Conservation (phyloP, 148 eudicot species). For the Diospyros kaki region DNA sequence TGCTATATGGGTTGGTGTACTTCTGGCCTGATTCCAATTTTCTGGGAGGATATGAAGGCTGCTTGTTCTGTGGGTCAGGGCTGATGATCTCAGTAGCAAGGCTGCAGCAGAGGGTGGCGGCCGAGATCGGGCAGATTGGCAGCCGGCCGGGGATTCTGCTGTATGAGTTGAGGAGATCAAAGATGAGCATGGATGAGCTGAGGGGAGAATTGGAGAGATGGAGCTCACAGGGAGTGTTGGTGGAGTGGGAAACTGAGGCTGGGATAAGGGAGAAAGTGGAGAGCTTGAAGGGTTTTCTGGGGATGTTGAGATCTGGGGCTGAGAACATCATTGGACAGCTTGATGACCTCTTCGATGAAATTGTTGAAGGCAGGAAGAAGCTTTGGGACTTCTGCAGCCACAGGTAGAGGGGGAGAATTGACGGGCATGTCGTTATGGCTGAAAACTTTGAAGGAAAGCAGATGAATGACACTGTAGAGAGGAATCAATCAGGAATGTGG, state of each 20-base stretch:
- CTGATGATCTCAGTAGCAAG: constrained; percentile 54
- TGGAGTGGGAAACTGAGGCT: constrained; percentile 35
- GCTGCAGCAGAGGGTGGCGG: constrained; percentile 44
- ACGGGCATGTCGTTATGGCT: too few species aligned
- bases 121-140: constrained; percentile 30
- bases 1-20: constrained; percentile 49
- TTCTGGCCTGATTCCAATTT: constrained; percentile 40
- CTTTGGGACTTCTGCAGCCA: constrained; percentile 64
- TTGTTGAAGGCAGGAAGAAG: constrained; percentile 73
- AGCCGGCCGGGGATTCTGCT: constrained; percentile 41
- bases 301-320: constrained; percentile 44
- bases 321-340: constrained; percentile 53
- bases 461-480: too few species aligned
- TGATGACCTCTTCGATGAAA: constrained; percentile 82
- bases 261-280: constrained; percentile 51
- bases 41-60: constrained; percentile 28
- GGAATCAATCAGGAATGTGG: too few species aligned
- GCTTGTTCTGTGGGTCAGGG: constrained; percentile 44
- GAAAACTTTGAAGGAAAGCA: too few species aligned
- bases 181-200: constrained; percentile 52
- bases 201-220: constrained; percentile 44
- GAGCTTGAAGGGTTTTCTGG: constrained; percentile 48
- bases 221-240: constrained; percentile 11
- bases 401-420: constrained; percentile 27
- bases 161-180: constrained; percentile 49